Base-by-base conservation (phyloP, 495 filamentous ascomycete genomes). In the Rhypophila decipiens region DNA sequence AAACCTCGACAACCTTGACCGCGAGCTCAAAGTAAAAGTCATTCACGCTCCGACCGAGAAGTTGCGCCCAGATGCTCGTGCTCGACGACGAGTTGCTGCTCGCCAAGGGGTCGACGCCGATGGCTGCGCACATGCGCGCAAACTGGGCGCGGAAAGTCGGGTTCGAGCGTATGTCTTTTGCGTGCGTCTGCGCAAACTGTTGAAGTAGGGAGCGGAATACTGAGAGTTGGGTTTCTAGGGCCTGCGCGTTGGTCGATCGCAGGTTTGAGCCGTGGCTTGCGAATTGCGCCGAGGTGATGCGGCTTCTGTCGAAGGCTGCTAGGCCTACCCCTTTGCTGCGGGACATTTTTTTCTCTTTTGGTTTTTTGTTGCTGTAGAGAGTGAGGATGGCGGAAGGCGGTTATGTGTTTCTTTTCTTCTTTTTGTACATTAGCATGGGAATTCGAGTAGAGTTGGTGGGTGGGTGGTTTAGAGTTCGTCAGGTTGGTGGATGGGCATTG, bases 21-120 rank as follows among this genome's bases (percentile, higher is more conserved):
- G 88, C 94, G 39, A 98, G 76, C 69, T 95, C 91, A 63, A 97
- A 97, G 65, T 97, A 97, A 58, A 97, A 98, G 63, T 97, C 94
- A 64, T 96, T 95, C 52, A 97, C 91, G 56, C 81, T 87, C 18
- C 85, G 77, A 1, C 93, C 93, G 43, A 96, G 67, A 55, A 96
- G 80, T 71, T 96, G 90, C 12, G 88, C 86, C 93, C 93, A 96
- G 52, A 96, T 82, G 56, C 84, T 91, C 15, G 78, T 78, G 54
- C 44, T 63, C 50, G 59, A 70, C 33, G 55, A 56, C 15, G 59
- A 80, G 53, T 72, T 71, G 57, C 80, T 83, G 55, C 82, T 86
- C 15, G 88, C 88, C 1, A 97, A 73, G 0, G 93, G 93, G 63
- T 98, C 94, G 7, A 98, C 90, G 10, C 93, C 93, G 56, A 98